These are phyloP conservation scores for Eucalyptus pauciflora DNA, from an alignment of 345 rosid species.

Conservation along the genomic window DNA sequence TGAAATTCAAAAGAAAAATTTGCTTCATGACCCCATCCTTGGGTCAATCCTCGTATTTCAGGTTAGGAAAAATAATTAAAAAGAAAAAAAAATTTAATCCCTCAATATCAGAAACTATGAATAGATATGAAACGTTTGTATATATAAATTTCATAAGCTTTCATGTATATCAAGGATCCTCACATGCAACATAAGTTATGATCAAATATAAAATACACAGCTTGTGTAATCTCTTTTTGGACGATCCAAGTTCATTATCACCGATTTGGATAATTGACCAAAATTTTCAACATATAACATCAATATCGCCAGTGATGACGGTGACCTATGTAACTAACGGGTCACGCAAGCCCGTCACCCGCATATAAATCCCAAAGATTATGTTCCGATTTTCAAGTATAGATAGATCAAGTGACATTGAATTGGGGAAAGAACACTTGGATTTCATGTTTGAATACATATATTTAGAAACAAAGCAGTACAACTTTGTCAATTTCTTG, in stretches of 20 bases:
- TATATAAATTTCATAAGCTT: background rate
- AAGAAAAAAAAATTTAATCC: background rate
- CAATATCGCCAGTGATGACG: accelerated
- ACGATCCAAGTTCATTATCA: accelerated
- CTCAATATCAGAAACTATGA: background rate
- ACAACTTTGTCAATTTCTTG: background rate
- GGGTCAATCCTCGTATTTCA: background rate
- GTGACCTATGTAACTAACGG: accelerated
- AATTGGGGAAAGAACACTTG: background rate
- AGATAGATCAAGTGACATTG: background rate
- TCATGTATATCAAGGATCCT: background rate
- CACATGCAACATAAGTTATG: background rate
- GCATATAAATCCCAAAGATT: background rate
- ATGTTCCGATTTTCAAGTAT: accelerated
- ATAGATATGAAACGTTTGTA: background rate
- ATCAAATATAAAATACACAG: background rate
- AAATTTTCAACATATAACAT: accelerated
- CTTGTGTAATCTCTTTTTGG: background rate
- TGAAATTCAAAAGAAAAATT: background rate
- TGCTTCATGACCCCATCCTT: background rate
- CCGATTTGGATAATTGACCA: background rate
- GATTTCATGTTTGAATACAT: background rate
- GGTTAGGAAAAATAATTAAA: background rate
- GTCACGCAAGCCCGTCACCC: background rate
- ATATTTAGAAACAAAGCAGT: background rate